Evolutionary conservation across 305 asterid species (phyloP).

Genomic region (Rubia balearica): DNA sequence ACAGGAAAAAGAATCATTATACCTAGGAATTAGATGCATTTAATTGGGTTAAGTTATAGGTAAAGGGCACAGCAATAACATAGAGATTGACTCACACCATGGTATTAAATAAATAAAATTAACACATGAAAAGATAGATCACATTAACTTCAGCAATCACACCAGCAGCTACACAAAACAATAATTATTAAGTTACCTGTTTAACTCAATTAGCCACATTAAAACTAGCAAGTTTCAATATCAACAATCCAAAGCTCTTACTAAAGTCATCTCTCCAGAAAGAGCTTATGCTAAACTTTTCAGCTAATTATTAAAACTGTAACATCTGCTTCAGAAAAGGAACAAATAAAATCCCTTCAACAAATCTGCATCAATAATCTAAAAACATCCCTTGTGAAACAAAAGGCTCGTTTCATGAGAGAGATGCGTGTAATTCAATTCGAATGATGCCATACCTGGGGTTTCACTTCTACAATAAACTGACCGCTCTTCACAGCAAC

Average conservation of each 20-base stretch:
- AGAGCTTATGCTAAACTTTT: background rate
- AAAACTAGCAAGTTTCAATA: background rate
- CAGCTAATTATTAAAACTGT: background rate
- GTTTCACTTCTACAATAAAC: slow-evolving; percentile 47
- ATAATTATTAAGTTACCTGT: background rate
- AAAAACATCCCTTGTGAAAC: background rate
- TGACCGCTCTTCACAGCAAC: slow-evolving; percentile 45
- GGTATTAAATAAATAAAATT: background rate
- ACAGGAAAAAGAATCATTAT: background rate
- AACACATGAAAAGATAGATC: background rate
- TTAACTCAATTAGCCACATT: background rate
- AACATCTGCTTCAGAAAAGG: background rate
- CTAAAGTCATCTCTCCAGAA: background rate
- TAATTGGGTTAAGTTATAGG: background rate
- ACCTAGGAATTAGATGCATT: background rate
- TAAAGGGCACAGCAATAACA: background rate
- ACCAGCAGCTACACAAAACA: background rate
- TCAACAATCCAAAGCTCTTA: background rate
- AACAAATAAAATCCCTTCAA: background rate
- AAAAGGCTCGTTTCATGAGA: background rate
- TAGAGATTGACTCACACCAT: background rate
- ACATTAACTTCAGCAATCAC: background rate
- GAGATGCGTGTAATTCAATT: background rate
- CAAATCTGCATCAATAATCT: background rate
- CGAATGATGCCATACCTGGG: slow-evolving; percentile 28